Conservation (phyloP, 352 stramenopile genomes). For the Globisporangium spinosum region DNA sequence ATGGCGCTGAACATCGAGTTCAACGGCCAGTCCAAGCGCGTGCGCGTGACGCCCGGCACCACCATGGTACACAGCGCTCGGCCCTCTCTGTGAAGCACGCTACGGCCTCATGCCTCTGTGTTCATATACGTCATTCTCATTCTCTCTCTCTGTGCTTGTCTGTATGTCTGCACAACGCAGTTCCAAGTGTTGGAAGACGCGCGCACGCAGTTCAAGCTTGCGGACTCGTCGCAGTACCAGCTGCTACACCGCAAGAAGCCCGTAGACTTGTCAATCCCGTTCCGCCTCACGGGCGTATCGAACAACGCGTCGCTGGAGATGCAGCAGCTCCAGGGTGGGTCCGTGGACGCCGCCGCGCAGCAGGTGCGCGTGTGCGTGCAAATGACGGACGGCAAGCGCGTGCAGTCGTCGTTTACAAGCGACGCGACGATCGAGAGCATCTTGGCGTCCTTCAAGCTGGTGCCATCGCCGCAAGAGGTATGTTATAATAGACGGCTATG, state of each 20-base stretch:
- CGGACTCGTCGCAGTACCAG: constrained; percentile 40
- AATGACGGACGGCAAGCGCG: constrained; percentile 64
- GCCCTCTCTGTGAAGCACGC: neutral
- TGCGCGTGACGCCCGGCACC: constrained; percentile 66
- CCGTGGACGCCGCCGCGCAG: constrained; percentile 25
- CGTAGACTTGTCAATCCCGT: constrained; percentile 80
- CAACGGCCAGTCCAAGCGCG: constrained; percentile 64
- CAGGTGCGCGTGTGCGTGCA: constrained; percentile 83
- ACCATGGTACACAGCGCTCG: constrained; percentile 50
- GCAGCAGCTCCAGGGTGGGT: constrained; percentile 25
- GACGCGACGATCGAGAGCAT: constrained; percentile 57
- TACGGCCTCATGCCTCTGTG: neutral
- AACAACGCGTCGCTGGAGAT: constrained; percentile 81
- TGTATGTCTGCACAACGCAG: constrained; percentile 24
- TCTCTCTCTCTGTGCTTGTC: neutral
- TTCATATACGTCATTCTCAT: neutral
- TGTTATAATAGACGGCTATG: neutral
- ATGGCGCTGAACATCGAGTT: constrained; percentile 83
- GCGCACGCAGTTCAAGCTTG: constrained; percentile 49
- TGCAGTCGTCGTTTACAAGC: constrained; percentile 59
- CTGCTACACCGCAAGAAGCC: constrained; percentile 59
- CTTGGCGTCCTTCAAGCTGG: constrained; percentile 47
- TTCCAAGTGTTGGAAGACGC: constrained; percentile 73
- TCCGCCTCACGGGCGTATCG: constrained; percentile 81
- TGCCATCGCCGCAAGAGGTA: constrained; percentile 43